phyloP scores from a whole-genome alignment of 1,139 yeast genomes.

The Zygoascus sp. region DNA sequence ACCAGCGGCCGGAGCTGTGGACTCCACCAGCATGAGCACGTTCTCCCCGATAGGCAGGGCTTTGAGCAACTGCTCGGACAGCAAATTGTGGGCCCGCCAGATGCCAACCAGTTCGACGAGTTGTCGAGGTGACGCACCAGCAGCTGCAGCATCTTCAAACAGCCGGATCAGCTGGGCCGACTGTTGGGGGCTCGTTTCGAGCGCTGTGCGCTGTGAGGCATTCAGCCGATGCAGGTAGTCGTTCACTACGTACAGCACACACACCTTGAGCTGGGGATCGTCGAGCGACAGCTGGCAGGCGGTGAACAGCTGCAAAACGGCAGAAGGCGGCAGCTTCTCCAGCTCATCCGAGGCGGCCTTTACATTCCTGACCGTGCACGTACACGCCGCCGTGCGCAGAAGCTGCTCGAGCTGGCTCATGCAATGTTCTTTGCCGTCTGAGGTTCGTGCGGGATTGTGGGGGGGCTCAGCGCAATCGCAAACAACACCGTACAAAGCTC shows the following conservation, averaged over 20 bases:
- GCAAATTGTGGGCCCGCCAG: slow-evolving; percentile 16
- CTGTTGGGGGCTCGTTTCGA: not conserved
- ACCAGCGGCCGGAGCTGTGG: too few species aligned
- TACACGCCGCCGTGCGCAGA: not conserved
- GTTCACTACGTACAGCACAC: slow-evolving; percentile 16
- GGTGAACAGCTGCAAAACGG: not conserved
- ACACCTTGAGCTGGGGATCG: not conserved
- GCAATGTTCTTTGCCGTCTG: too few species aligned
- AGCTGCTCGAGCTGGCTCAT: not conserved
- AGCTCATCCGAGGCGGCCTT: not conserved
- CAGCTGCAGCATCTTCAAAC: not conserved
- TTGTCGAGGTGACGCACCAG: not conserved
- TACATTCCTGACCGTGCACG: not conserved
- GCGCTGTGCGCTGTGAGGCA: slow-evolving; percentile 6
- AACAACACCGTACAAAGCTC: too few species aligned
- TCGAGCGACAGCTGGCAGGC: not conserved
- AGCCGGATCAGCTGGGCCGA: slow-evolving; percentile 12
- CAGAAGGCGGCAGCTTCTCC: not conserved
- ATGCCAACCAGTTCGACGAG: slow-evolving; percentile 17
- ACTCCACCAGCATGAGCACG: not conserved
- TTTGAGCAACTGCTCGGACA: not conserved
- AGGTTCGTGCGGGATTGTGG: too few species aligned
- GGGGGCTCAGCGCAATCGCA: too few species aligned
- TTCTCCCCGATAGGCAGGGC: slow-evolving; percentile 9
- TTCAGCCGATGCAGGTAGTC: slow-evolving; percentile 12